Base-by-base conservation (phyloP, 805 yeast genomes). In the Kockiozyma suomiensis region DNA sequence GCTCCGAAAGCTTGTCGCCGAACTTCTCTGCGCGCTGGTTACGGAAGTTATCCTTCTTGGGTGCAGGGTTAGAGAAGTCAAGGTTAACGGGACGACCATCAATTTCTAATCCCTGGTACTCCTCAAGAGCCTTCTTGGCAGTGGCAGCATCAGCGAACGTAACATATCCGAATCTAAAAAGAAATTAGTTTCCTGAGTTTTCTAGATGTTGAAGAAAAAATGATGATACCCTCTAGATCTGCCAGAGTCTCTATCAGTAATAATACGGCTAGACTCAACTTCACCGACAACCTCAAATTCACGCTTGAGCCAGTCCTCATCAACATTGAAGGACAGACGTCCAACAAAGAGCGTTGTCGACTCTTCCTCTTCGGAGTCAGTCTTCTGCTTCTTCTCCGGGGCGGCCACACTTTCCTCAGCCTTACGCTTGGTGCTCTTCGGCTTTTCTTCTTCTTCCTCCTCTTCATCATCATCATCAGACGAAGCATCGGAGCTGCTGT, bases 11-110 rank as follows among this genome's bases (percentile, higher is more conserved):
- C 69, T 86, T 83, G 76, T 94, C 99, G 70, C 98, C 98, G 75
- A 75, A 94, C 75, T 85, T 83, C 75, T 82, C 83, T 68, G 98
- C 97, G 79, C 99, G 87, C 68, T 74, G 76, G 56, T 79, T 74
- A 69, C 83, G 82, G 71, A 81, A 79, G 67, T 73, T 75, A 59
- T 82, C 73, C 57, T 83, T 75, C 49, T 72, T 72, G 70, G 94
- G 96, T 75, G 87, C 89, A 62, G 91, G 83, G 65, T 88, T 87
- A 42, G 98, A 90, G 81, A 91, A 78, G 76, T 94, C 99, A 72
- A 91, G 82, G 82, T 92, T 92, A 74, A 94, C 83, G 74, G 96
- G 90, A 83, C 99, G 88, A 70, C 99, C 98, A 70, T 94, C 99
- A 68, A 94, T 87, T 80, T 93, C 98, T 74, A 82, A 85, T 73